phyloP scores from a whole-genome alignment of 192 early-diverging fungal genomes.

The Globomyces pollinis-pini region DNA sequence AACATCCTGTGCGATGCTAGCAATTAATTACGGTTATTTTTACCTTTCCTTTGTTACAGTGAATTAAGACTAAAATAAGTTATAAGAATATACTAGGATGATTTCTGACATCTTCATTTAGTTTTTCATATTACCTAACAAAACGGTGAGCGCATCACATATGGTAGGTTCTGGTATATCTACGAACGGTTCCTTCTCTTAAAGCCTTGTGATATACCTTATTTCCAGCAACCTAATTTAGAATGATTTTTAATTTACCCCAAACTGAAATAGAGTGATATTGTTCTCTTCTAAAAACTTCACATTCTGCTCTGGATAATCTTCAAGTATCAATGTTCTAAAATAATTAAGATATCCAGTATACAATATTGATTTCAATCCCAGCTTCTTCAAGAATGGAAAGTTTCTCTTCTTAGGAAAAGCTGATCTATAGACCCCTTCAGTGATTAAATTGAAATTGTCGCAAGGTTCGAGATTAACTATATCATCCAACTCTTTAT shows the following conservation, averaged over 20 bases:
- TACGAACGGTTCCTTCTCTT: constrained; percentile 56
- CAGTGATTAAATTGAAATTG: constrained; percentile 93
- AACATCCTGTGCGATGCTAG: constrained; percentile 94
- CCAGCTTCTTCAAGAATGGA: constrained; percentile 81
- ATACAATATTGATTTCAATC: constrained; percentile 80
- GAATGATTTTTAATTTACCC: no score
- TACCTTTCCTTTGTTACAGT: constrained; percentile 93
- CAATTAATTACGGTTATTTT: not conserved
- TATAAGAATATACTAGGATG: constrained; percentile 31
- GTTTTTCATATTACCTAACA: constrained; percentile 28
- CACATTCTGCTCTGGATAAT: constrained; percentile 91
- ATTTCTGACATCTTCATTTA: constrained; percentile 25
- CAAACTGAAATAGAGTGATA: constrained; percentile 88
- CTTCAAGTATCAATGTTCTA: constrained; percentile 90
- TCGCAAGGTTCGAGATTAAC: constrained; percentile 85
- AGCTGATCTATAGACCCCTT: constrained; percentile 86
- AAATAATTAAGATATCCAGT: not conserved
- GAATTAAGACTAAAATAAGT: constrained; percentile 61
- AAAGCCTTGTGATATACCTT: no score
- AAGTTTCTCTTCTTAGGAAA: constrained; percentile 97
- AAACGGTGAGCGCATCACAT: constrained; percentile 37
- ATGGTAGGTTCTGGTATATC: constrained; percentile 50
- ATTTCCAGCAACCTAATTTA: constrained; percentile 94
- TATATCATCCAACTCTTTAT: no score
- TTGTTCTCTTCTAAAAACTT: constrained; percentile 82